A percentile compares a stretch with the other conserved stretches of the same genome.
Evolutionary conservation across 148 eudicot genomes (phyloP).

Genomic region (Limonium bicolor): DNA sequence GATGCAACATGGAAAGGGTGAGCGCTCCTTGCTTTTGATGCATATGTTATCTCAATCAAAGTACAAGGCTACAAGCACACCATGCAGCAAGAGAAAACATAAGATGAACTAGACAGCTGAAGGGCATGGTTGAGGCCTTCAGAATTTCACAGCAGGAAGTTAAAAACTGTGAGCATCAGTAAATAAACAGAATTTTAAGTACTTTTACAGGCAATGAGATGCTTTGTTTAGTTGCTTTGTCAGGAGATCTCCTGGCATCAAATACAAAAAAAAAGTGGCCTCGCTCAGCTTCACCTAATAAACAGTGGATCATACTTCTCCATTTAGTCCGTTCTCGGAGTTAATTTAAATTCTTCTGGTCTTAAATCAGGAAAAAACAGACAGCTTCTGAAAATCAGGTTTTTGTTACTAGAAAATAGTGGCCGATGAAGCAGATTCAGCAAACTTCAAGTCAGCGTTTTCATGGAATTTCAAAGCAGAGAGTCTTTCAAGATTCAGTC

Average conservation of each 20-base stretch:
- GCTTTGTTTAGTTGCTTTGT: no score
- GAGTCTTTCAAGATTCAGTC: background rate
- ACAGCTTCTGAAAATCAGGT: no score
- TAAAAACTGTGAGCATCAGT: background rate
- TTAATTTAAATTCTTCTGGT: no score
- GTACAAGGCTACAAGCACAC: background rate
- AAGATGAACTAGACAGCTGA: no score
- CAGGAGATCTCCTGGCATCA: no score
- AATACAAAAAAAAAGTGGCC: no score
- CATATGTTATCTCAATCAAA: background rate
- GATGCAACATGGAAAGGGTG: constrained; percentile 16
- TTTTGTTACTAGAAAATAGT: background rate
- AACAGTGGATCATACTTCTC: no score
- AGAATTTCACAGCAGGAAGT: background rate
- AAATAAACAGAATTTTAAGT: background rate
- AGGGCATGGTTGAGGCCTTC: background rate
- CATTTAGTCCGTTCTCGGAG: no score
- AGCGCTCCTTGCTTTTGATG: background rate
- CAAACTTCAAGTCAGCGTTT: background rate
- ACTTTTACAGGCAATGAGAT: no score
- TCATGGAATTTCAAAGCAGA: background rate
- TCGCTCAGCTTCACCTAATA: no score
- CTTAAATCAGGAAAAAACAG: no score
- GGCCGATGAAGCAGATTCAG: background rate
- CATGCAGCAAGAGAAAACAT: background rate